Conservation (phyloP, 2,329 filamentous ascomycete genomes). For the Cordyceps farinosa region DNA sequence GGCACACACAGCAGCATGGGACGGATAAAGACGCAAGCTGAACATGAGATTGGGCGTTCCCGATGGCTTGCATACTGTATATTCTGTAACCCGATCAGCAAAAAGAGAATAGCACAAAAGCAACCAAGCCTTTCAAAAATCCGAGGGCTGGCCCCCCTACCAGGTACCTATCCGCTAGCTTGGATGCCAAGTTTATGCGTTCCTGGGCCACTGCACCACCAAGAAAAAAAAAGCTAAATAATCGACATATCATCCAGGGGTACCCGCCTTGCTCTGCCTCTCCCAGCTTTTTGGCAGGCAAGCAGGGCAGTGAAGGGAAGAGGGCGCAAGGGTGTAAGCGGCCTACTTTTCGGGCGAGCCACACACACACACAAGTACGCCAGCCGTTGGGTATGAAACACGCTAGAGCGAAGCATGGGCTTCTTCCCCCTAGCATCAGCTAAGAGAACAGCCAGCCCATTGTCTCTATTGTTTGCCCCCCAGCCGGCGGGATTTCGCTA, state of each 20-base stretch:
- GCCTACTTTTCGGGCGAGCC: neutral
- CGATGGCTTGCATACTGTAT: neutral
- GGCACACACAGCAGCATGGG: neutral
- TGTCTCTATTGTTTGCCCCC: neutral
- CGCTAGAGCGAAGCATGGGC: neutral
- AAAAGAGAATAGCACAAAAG: too few relatives aligned
- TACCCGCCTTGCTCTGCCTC: neutral
- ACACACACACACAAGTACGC: neutral
- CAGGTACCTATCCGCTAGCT: too few relatives aligned
- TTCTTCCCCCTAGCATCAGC: neutral
- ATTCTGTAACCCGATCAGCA: too few relatives aligned
- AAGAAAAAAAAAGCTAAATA: neutral
- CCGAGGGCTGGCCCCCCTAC: too few relatives aligned
- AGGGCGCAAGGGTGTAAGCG: neutral
- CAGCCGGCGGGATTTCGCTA: too few relatives aligned
- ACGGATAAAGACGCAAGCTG: neutral
- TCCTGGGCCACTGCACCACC: neutral
- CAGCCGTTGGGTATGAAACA: neutral
- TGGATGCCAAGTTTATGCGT: neutral
- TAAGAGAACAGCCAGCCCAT: neutral
- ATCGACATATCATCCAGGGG: neutral
- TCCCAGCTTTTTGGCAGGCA: neutral
- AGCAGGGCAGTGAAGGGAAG: too few relatives aligned
- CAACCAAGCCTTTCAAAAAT: too few relatives aligned
- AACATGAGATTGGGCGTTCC: neutral